Evolutionary conservation across 2,329 filamentous ascomycete species (phyloP), one percentile per base, ranked within the genome.

Genomic region (Monilinia laxa): DNA sequence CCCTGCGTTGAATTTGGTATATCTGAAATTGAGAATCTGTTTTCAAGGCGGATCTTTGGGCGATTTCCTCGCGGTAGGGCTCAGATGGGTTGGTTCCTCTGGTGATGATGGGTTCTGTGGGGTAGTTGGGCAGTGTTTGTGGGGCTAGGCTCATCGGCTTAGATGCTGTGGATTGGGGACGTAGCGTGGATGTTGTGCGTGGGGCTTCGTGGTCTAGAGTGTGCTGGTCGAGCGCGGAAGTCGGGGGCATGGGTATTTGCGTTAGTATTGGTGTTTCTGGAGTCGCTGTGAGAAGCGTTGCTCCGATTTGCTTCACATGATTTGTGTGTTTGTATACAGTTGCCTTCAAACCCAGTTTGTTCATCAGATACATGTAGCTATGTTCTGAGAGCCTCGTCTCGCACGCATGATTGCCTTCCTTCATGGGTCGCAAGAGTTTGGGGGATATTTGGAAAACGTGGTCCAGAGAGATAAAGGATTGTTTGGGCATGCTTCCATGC

Each of bases 201-300:
- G 23, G 11, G 1, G 11, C 18, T 31, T 20, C 9, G 9, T 31
- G 25, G 9, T 4, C 23, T 5, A 4, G 2, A 9, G 4, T 28
- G 7, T 47, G 18, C 25, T 31, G 25, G 16, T 59, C 2, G 45
- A 47, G 3, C 18, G 18, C 9, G 14, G 1, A 7, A 35, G 11
- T 7, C 1, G 9, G 9, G 4, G 4, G 42, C 6, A 1, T n/a
- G 2, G 20, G 16, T 4, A 2, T 25, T 5, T 6, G 0, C 4
- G n/a, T 40, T 40, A 10, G 38, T 12, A 14, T 12, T 1, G 38
- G 11, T 1, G 38, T n/a, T 18, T 10, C 11, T 1, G 18, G 4
- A 12, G 9, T 3, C 2, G 4, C 23, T 0, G 4, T 14, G 40
- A n/a, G 40, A n/a, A 58, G 45, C 16, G 4, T 35, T 10, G 42